Percentiles rank a stretch among this genome's conserved stretches.
These are phyloP conservation scores for Incumbomyces lentus DNA, from an alignment of 2,329 filamentous ascomycete species.

Conservation along the genomic window DNA sequence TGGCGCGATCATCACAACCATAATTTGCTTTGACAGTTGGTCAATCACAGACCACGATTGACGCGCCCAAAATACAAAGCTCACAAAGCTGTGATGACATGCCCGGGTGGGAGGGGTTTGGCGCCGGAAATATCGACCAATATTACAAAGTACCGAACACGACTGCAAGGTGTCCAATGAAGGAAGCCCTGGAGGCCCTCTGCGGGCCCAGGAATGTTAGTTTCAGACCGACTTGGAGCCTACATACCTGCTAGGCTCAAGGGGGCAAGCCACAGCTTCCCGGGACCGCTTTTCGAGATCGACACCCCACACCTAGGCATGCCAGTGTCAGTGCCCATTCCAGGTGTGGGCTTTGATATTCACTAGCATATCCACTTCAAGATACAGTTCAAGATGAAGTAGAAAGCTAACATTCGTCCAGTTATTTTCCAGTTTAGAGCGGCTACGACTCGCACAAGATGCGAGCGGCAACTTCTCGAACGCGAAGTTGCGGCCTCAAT, in stretches of 20 bases:
- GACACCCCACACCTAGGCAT: too few relatives aligned
- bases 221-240: neutral
- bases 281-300: too few relatives aligned
- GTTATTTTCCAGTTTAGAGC: constrained; percentile 27
- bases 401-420: constrained; percentile 19
- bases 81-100: too few relatives aligned
- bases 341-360: neutral
- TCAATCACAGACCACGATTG: neutral
- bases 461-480: constrained; percentile 7
- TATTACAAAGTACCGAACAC: neutral
- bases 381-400: constrained; percentile 6
- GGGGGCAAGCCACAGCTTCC: too few relatives aligned
- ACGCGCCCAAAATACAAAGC: neutral
- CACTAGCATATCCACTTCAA: neutral
- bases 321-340: neutral
- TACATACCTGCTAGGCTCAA: neutral
- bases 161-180: neutral
- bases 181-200: neutral
- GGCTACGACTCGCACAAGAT: constrained; percentile 24
- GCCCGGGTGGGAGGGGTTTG: neutral
- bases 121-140: neutral
- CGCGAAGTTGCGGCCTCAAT: neutral
- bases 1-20: too few relatives aligned
- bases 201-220: neutral
- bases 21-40: neutral